These are phyloP conservation scores for Coemansia sp. DNA, from an alignment of 371 early-diverging fungal genomes.

Conservation along the genomic window DNA sequence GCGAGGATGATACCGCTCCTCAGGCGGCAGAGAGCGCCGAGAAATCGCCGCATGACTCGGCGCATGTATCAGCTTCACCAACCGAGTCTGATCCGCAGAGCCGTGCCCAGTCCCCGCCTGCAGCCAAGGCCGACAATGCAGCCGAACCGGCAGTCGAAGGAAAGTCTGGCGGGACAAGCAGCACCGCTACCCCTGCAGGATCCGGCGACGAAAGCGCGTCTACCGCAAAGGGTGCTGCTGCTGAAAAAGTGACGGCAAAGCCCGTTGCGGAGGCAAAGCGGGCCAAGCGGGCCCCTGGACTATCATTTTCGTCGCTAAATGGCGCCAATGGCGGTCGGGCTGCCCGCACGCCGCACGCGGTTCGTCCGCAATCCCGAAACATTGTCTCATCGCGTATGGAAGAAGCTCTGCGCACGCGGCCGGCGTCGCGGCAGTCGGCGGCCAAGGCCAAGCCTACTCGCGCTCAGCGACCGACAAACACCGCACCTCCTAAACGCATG, in stretches of 20 bases:
- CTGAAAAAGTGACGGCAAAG: slow-evolving; percentile 10
- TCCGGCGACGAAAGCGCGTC: slow-evolving; percentile 12
- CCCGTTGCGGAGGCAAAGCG: slow-evolving; percentile 9
- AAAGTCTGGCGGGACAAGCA: slow-evolving; percentile 4
- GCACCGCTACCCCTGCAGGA: background rate
- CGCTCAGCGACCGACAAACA: slow-evolving; percentile 10
- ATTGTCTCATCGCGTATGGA: slow-evolving; percentile 38
- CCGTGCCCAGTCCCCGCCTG: slow-evolving; percentile 26
- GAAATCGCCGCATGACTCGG: slow-evolving; percentile 24
- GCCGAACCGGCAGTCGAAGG: background rate
- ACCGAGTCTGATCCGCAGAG: slow-evolving; percentile 15
- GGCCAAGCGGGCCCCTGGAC: slow-evolving; percentile 21
- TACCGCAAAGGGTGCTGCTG: background rate
- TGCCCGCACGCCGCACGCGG: slow-evolving; percentile 17
- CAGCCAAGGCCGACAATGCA: background rate
- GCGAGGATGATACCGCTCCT: slow-evolving; percentile 12
- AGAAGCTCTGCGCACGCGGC: slow-evolving; percentile 33
- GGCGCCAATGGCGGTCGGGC: slow-evolving; percentile 1
- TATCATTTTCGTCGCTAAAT: slow-evolving; percentile 36
- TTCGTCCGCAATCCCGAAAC: slow-evolving; percentile 34
- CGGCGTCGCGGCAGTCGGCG: background rate
- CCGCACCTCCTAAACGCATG: slow-evolving; percentile 22
- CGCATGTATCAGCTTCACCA: slow-evolving; percentile 24
- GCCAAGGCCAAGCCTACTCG: background rate
- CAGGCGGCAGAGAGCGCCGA: slow-evolving; percentile 1